phyloP scores from a whole-genome alignment of 768 basidiomycete species.

The Boletus pseudo-olivaceus region DNA sequence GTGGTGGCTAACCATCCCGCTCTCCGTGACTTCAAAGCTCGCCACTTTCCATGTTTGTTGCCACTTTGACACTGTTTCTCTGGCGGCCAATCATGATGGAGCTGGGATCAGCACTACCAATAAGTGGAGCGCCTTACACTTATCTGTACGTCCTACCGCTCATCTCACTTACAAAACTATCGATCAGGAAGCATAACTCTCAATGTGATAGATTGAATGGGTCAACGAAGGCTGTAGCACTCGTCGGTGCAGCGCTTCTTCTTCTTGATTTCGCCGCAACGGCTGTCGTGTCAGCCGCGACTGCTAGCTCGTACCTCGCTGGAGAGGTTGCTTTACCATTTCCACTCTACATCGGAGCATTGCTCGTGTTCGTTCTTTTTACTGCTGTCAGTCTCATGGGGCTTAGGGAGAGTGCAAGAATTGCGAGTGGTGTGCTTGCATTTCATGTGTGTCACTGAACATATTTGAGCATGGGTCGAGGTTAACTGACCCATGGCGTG shows the following conservation, averaged over 20 bases:
- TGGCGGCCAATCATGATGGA: constrained; percentile 79
- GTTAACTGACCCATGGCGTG: neutral
- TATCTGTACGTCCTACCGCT: constrained; percentile 46
- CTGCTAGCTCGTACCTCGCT: constrained; percentile 62
- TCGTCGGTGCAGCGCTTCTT: constrained; percentile 62
- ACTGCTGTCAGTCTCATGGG: constrained; percentile 54
- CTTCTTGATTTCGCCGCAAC: constrained; percentile 73
- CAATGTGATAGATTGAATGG: constrained; percentile 49
- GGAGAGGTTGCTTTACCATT: constrained; percentile 62
- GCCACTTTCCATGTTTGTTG: constrained; percentile 63
- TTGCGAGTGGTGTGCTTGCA: constrained; percentile 54
- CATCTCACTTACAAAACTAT: neutral
- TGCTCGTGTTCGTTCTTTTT: constrained; percentile 54
- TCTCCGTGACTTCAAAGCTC: constrained; percentile 40
- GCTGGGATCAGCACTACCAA: constrained; percentile 62
- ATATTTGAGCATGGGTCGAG: neutral
- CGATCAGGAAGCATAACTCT: neutral
- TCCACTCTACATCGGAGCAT: constrained; percentile 47
- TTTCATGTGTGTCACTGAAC: constrained; percentile 48
- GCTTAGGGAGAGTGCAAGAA: constrained; percentile 56
- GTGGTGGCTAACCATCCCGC: neutral
- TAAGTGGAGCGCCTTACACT: constrained; percentile 69
- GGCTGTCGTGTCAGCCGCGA: constrained; percentile 68
- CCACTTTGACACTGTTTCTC: constrained; percentile 58
- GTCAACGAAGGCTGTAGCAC: constrained; percentile 58